phyloP scores from a whole-genome alignment of 2,329 filamentous ascomycete species.

The Diaporthe helianthi region DNA sequence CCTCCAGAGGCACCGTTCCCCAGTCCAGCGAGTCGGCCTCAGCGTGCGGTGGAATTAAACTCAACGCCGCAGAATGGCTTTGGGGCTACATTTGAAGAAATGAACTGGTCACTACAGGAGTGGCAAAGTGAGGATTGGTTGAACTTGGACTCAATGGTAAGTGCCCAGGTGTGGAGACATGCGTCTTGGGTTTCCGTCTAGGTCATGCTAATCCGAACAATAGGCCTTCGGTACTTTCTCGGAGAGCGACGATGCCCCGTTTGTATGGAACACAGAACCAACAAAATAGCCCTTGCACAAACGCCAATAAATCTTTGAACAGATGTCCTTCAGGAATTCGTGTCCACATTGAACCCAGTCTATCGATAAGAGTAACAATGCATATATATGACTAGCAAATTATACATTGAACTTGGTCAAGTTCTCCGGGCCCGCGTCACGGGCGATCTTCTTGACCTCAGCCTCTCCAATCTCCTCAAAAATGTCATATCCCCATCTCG shows the following conservation, averaged over 20 bases:
- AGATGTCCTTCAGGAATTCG: not conserved
- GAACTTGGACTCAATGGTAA: conserved; percentile 10
- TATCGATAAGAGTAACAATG: not conserved
- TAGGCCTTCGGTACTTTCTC: conserved; percentile 17
- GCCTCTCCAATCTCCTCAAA: conserved; percentile 51
- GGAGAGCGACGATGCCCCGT: conserved; percentile 14
- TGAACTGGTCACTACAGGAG: conserved; percentile 14
- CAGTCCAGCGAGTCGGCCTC: conserved; percentile 11
- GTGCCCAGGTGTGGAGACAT: not conserved
- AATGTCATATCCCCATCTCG: conserved; percentile 52
- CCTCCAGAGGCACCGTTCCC: conserved; percentile 11
- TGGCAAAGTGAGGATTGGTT: conserved; percentile 19
- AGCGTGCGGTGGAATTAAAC: conserved; percentile 10
- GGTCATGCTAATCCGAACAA: not conserved
- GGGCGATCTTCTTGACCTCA: conserved; percentile 44
- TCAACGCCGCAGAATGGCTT: conserved; percentile 13
- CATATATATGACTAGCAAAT: not conserved
- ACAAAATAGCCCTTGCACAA: not conserved
- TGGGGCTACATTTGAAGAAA: conserved; percentile 8
- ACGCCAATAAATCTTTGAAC: not conserved
- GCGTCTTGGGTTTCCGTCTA: accelerated
- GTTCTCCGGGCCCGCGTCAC: conserved; percentile 46
- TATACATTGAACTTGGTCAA: conserved; percentile 45
- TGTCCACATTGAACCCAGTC: conserved; percentile 2
- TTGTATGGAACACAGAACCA: not conserved